Conservation (phyloP, 371 early-diverging fungal genomes). For the Mortierella sp. region DNA sequence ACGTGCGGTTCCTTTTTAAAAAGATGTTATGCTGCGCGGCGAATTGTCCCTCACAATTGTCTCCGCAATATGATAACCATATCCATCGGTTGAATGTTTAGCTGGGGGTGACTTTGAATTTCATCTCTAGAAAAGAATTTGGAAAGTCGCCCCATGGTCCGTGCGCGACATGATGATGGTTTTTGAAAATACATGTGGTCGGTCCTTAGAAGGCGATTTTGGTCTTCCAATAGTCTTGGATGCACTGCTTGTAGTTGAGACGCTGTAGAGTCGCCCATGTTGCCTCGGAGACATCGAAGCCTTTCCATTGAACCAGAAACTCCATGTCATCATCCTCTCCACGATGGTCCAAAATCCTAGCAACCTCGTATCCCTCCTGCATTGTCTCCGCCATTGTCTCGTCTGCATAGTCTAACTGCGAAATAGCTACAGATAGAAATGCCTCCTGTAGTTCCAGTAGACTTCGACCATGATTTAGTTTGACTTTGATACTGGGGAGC, state of each 20-base stretch:
- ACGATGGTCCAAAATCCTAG: neutral
- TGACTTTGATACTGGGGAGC: neutral
- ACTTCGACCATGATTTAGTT: neutral
- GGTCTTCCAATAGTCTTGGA: neutral
- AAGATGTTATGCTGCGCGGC: too few species aligned
- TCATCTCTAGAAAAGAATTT: too few species aligned
- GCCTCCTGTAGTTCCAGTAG: constrained; percentile 4
- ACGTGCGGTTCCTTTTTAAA: too few species aligned
- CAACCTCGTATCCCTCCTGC: neutral
- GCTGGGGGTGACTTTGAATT: too few species aligned
- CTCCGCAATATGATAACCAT: too few species aligned
- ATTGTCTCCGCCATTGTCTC: neutral
- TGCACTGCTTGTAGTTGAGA: neutral
- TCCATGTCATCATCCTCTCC: neutral
- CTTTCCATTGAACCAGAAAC: constrained; percentile 5
- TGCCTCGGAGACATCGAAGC: neutral
- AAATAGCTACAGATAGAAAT: neutral
- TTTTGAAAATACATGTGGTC: neutral
- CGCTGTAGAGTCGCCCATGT: neutral
- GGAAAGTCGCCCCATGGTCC: too few species aligned
- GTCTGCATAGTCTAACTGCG: neutral
- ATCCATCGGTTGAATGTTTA: too few species aligned
- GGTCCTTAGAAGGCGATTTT: neutral
- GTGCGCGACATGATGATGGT: neutral
- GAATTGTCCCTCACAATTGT: too few species aligned